Base-by-base conservation (phyloP, 441 rosid genomes). In the Gossypium trilobum region DNA sequence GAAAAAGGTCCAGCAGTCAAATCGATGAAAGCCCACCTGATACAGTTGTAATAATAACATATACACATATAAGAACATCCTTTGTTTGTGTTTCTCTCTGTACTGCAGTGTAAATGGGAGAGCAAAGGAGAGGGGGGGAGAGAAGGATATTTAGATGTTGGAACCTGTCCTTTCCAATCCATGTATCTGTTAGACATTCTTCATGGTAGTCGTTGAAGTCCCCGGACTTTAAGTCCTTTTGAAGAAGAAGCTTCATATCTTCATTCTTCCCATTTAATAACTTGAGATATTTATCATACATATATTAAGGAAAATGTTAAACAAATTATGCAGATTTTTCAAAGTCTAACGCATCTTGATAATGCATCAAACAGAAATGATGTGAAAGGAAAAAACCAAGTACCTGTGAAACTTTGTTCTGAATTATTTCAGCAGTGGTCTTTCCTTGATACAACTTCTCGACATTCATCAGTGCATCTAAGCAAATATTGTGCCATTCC, bases 11-110 rank as follows among this genome's bases (percentile, higher is more conserved):
- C 99, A 22, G 98, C 98, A 54, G 87, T 81, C 81, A 62, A 85
- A 83, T 95, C 98, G 77, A 95, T 83, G 79, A 95, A 91, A 42
- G 94, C 95, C 98, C 97, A 95, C 91, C 98, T 95, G 84, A 74
- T 36, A 81, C 75, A 77, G 72, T 1, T 78, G 42, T 19, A 22
- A n/a, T 55, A 25, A 39, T 58, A 58, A 58, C 16, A 65, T 5
- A 46, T 0, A 66, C 56, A 66, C 54, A 25, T 58, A 71, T 51
- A 50, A 73, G 19, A 50, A 52, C 33, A 42, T 5, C 60, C 31
- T 9, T 42, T 23, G 17, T 69, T n/a, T 54, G n/a, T 23, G 25
- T 55, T 11, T 68, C 27, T 55, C 23, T 20, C 11, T 68, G 29
- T 25, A 27, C 17, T 74, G 72, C 60, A 50, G 63, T 2, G 63